Evolutionary conservation across 805 yeast species (phyloP).

Genomic region (Saturnispora galanensis): DNA sequence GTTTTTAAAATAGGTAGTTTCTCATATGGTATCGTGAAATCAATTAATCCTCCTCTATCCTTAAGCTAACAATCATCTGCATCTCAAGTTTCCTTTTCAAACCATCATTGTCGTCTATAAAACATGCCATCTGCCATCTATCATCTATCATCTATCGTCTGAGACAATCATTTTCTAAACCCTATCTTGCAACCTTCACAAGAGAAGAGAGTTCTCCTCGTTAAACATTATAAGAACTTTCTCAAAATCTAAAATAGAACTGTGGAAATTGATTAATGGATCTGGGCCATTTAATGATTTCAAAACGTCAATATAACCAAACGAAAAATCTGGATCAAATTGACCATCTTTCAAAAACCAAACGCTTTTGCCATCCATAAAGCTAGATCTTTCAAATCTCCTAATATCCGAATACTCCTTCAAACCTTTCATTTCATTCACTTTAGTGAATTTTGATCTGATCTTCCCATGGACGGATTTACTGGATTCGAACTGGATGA

Average conservation of each 20-base stretch:
- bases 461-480: neutral
- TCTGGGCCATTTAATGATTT: neutral
- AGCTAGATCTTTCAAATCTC: neutral
- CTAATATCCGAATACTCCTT: neutral
- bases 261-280: neutral
- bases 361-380: neutral
- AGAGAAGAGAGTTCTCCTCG: constrained; percentile 4
- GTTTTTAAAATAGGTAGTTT: too few relatives aligned
- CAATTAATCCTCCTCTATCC: too few relatives aligned
- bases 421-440: constrained; percentile 1
- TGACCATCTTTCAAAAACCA: neutral
- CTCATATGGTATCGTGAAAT: too few relatives aligned
- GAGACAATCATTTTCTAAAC: neutral
- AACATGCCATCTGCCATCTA: too few relatives aligned
- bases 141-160: too few relatives aligned
- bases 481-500: constrained; percentile 4
- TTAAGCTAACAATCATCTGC: too few relatives aligned
- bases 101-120: too few relatives aligned
- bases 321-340: constrained; percentile 1
- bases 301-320: constrained; percentile 5
- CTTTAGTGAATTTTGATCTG: neutral
- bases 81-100: too few relatives aligned
- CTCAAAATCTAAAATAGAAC: constrained; percentile 2
- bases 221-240: constrained; percentile 1
- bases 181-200: neutral